A percentile compares a stretch with the other conserved stretches of the same genome.
phyloP scores from a whole-genome alignment of 352 stramenopile genomes.

The Thraustochytrium striatum region DNA sequence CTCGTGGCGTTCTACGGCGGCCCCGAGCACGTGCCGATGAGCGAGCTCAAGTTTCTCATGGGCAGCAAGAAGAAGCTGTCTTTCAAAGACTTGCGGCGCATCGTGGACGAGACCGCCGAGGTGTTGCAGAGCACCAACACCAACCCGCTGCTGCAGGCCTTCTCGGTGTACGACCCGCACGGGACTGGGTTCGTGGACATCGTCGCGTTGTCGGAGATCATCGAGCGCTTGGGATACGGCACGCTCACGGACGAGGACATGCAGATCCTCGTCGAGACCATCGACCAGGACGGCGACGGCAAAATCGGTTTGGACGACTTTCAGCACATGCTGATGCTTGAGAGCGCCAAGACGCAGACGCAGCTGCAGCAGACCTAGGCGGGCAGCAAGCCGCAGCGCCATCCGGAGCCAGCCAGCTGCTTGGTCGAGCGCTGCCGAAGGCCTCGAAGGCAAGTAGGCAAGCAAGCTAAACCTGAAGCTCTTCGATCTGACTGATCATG shows the following conservation, averaged over 20 bases:
- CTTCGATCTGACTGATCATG: too few relatives aligned
- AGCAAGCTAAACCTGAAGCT: too few relatives aligned
- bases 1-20: constrained; percentile 1
- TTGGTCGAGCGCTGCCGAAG: too few relatives aligned
- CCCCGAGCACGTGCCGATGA: constrained; percentile 3
- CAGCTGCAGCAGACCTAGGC: too few relatives aligned
- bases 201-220: background rate
- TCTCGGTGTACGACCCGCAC: background rate
- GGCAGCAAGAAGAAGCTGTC: constrained; percentile 10
- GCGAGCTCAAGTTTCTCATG: constrained; percentile 21
- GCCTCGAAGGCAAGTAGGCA: too few relatives aligned
- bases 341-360: background rate
- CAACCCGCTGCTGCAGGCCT: constrained; percentile 7
- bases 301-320: constrained; percentile 28
- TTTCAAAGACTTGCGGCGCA: background rate
- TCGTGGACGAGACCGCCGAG: constrained; percentile 24
- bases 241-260: constrained; percentile 26
- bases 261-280: background rate
- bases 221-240: background rate
- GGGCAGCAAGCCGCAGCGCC: too few relatives aligned
- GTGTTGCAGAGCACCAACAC: background rate
- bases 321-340: background rate
- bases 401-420: too few relatives aligned
- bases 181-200: background rate
- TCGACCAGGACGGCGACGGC: constrained; percentile 16